Percentiles rank a stretch among this genome's conserved stretches.
Evolutionary conservation across 352 stramenopile species (phyloP).

Genomic region (Phytopythium sindhum): DNA sequence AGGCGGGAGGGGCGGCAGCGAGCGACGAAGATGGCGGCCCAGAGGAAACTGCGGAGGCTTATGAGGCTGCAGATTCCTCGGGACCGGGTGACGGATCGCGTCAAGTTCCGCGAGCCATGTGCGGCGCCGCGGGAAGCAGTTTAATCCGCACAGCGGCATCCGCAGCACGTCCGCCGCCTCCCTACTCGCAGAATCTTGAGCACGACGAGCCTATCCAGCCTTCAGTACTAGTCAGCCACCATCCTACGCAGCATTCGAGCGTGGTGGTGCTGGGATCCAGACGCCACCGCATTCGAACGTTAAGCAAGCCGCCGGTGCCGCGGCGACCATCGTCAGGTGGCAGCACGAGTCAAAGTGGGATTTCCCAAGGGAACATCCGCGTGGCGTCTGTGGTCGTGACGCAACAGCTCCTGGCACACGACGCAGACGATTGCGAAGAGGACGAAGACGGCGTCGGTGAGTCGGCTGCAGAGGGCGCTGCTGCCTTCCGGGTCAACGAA

Average conservation of each 20-base stretch:
- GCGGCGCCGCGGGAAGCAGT: constrained; percentile 22
- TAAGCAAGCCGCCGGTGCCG: constrained; percentile 57
- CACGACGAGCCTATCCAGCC: constrained; percentile 14
- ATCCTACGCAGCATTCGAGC: neutral
- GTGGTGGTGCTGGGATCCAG: constrained; percentile 42
- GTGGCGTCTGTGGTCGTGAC: constrained; percentile 12
- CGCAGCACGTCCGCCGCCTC: constrained; percentile 11
- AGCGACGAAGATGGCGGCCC: neutral
- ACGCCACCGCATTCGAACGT: constrained; percentile 38
- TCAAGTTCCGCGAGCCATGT: neutral
- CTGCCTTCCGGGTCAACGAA: neutral
- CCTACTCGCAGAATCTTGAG: constrained; percentile 9
- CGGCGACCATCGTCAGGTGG: constrained; percentile 21
- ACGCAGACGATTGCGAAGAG: neutral
- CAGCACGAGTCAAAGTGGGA: constrained; percentile 2
- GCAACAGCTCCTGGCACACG: constrained; percentile 3
- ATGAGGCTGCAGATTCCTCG: neutral
- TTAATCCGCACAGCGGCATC: constrained; percentile 22
- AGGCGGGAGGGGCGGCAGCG: neutral
- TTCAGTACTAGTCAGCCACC: neutral
- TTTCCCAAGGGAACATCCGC: constrained; percentile 27
- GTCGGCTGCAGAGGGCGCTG: neutral
- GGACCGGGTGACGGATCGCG: no score
- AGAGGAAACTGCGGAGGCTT: neutral
- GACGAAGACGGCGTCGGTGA: neutral